Evolutionary conservation across 2,329 filamentous ascomycete species (phyloP), one percentile per base, ranked within the genome.

Genomic region (Trichoderma sp.): DNA sequence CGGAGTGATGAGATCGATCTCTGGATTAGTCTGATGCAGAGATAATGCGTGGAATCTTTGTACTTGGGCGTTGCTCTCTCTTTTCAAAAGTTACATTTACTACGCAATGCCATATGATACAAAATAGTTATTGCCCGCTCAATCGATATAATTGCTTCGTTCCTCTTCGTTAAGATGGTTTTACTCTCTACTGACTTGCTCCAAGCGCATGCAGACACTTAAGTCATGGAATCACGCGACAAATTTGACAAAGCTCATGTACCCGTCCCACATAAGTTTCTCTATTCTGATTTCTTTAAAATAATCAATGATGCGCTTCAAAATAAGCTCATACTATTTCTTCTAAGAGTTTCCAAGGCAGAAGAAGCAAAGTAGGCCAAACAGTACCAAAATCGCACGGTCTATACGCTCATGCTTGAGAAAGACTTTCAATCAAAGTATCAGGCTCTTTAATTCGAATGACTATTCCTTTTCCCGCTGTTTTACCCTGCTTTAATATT

Each of bases 371-470:
- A n/a, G 31, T 19, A 13, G 3, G 21, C 16, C 13, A 21, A 40
- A 24, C 11, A 49, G 21, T 5, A 27, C 6, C 16, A 43, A 43
- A 8, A 8, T 49, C 4, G 8, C 62, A 3, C 37, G 19, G 3
- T 16, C 55, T 19, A 16, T n/a, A 27, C 14, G 5, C 31, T 40
- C 43, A 24, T 6, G 31, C 24, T 13, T 35, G 47, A 6, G 31
- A 37, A 11, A 59, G 16, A 4, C 11, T 13, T 27, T 29, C 63
- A 35, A 55, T 47, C 19, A 47, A 49, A 21, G 57, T 55, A 24
- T 68, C 57, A 13, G 33, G 65, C 13, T 68, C 65, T 24, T 68
- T 68, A 13, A 68, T n/a, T 10, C 65, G 47, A 21, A 69, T 40
- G 35, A 69, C 67, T 10, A 69, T 37, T 19, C 67, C 56, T 52